Evolutionary conservation across 2,329 filamentous ascomycete genomes (phyloP).

Genomic region (Exserohilum turcica): DNA sequence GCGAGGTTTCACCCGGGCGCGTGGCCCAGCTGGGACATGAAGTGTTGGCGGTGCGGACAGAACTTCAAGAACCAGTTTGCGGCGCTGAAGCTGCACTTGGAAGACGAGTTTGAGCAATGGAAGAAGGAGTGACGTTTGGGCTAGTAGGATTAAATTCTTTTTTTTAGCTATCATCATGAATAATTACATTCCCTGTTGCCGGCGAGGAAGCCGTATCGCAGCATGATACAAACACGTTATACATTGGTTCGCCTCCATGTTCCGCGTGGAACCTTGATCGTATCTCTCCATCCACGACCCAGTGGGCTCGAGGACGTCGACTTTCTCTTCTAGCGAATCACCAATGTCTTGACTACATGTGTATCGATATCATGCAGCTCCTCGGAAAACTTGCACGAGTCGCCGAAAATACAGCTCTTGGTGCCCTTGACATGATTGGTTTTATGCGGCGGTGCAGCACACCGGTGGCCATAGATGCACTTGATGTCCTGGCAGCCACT

Average conservation of each 20-base stretch:
- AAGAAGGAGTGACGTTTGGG: conserved; percentile 50
- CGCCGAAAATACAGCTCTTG: conserved; percentile 63
- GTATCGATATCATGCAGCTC: conserved; percentile 65
- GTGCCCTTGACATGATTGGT: conserved; percentile 53
- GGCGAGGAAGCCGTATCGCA: too few species aligned
- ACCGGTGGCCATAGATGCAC: conserved; percentile 69
- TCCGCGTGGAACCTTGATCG: too few species aligned
- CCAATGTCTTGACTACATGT: conserved; percentile 59
- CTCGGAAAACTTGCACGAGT: conserved; percentile 62
- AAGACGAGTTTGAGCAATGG: conserved; percentile 76
- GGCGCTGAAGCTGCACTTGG: conserved; percentile 75
- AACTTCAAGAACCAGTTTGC: conserved; percentile 77
- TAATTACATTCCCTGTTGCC: too few species aligned
- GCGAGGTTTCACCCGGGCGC: conserved; percentile 62
- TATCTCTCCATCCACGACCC: background rate
- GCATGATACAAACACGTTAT: too few species aligned
- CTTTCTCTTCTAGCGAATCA: conserved; percentile 30
- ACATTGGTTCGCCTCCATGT: too few species aligned
- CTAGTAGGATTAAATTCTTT: too few species aligned
- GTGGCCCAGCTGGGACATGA: conserved; percentile 69
- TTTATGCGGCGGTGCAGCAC: conserved; percentile 55
- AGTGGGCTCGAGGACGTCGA: background rate
- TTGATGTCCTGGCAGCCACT: conserved; percentile 62
- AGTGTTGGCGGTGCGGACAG: conserved; percentile 82
- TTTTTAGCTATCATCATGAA: too few species aligned